Evolutionary conservation across 441 rosid genomes (phyloP), one percentile per base, ranked within the genome.

Genomic region (Adansonia madagascariensis): DNA sequence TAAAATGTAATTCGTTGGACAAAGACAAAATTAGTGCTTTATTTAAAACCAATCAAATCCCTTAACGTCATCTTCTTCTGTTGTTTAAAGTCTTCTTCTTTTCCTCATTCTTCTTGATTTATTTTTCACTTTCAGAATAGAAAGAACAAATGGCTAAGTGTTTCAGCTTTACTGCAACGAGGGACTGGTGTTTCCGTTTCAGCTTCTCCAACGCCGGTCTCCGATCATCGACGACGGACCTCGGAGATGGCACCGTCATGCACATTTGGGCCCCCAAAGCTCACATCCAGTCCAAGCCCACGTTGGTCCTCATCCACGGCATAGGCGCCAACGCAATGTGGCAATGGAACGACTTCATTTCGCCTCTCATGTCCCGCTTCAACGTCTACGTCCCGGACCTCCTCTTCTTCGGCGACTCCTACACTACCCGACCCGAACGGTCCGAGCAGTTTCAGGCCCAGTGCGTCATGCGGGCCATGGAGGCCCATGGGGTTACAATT

Each of bases 251-350:
- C 77, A 93, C 97, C 1, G 59, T 91, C 83, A 80, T 91, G 84
- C 97, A 93, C 84, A 86, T 89, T 70, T 93, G 97, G 97, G 75
- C 83, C 79, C 96, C 97, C 18, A 85, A 76, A 68, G 20, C 71
- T 35, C 86, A 81, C 81, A 8, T 60, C 52, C 78, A 78, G 3
- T 17, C 80, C 44, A 91, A 86, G 79, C 92, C 88, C 71, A 80
- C 89, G 4, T 84, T 93, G 5, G 63, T 89, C 75, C 85, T 93
- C 22, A 65, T 93, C 77, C 97, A 93, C 82, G 96, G 97, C 69
- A 72, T 93, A 79, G 97, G 97, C 12, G 97, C 96, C 79, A 91
- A 93, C 83, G 94, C 97, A 71, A 91, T 91, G 97, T 93, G 97
- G 97, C 97, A 93, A 75, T 91, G 91, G 90, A 79, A 72, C 44